Base-by-base conservation (phyloP, 2,329 filamentous ascomycete species). In the Penicillium sp. region DNA sequence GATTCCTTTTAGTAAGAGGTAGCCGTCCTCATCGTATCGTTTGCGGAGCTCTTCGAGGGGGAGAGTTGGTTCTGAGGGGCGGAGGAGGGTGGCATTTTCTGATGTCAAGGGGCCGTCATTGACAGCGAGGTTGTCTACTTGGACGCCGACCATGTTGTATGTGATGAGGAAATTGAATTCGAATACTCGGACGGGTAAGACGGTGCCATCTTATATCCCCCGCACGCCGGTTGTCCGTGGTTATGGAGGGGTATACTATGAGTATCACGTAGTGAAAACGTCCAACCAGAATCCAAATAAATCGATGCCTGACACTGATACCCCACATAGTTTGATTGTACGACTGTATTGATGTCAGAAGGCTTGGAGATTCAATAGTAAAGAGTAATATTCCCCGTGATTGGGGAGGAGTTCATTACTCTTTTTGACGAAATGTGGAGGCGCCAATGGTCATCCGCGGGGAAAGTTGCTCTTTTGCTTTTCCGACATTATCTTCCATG, bases 1-100 rank as follows among this genome's bases (percentile, higher is more conserved):
- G 0, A 86, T 67, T 0, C 78, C 77, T 61, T 85, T 85, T 2
- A 86, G 53, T 53, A 82, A 82, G 29, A 86, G 67, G 60, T 85
- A 85, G 23, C 82, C 82, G 45, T 85, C 78, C 57, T 77, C 67
- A 6, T 76, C 60, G 63, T 77, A 82, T 31, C 79, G 76, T 5
- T 67, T 64, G n/a, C 75, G 75, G 1, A 84, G 72, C 41, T 82
- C 79, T 38, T 80, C 74, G 9, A 83, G 57, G 0, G 82, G 79
- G 11, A 78, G 71, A 31, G 70, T 66, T 1, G 77, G 76, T 8
- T 73, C 70, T 0, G 81, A 82, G 16, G 74, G 70, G 9, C 66
- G 74, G 25, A 84, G 68, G 21, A 71, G 67, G 0, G 71, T 71
- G 2, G 80, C 74, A 57, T 81, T 78, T 7, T 72, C 69, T 5